phyloP scores from a whole-genome alignment of 2,329 filamentous ascomycete species.

The Diplodia mutila region DNA sequence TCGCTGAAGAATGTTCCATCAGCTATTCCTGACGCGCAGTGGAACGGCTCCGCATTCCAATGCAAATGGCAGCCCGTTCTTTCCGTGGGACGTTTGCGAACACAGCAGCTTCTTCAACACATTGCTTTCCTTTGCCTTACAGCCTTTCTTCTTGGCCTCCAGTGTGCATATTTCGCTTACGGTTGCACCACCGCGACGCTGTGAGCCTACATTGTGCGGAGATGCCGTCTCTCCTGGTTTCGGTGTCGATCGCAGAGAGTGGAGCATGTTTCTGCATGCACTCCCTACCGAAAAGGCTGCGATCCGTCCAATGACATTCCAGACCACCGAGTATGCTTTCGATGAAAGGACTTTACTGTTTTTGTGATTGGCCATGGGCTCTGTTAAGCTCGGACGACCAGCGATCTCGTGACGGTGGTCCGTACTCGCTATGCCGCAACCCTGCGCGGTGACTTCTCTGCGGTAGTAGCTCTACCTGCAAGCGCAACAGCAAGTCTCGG shows the following conservation, averaged over 20 bases:
- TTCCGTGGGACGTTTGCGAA: not conserved
- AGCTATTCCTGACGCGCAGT: not conserved
- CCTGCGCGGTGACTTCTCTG: not conserved
- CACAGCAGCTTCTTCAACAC: not conserved
- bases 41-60: slow-evolving; percentile 9
- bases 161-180: not conserved
- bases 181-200: slow-evolving; percentile 1
- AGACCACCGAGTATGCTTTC: not conserved
- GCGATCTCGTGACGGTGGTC: slow-evolving; percentile 1
- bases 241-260: not conserved
- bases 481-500: not conserved
- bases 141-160: not conserved
- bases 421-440: not conserved
- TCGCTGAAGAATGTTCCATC: slow-evolving; percentile 12
- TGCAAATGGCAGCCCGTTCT: not conserved
- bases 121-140: not conserved
- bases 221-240: not conserved
- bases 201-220: not conserved
- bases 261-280: slow-evolving; percentile 13
- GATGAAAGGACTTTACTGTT: not conserved
- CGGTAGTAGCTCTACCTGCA: not conserved
- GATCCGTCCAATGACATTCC: not conserved
- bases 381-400: not conserved
- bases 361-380: not conserved
- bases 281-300: not conserved